These are phyloP conservation scores for Phytopythium oedochilum DNA, from an alignment of 352 stramenopile genomes.

Conservation along the genomic window DNA sequence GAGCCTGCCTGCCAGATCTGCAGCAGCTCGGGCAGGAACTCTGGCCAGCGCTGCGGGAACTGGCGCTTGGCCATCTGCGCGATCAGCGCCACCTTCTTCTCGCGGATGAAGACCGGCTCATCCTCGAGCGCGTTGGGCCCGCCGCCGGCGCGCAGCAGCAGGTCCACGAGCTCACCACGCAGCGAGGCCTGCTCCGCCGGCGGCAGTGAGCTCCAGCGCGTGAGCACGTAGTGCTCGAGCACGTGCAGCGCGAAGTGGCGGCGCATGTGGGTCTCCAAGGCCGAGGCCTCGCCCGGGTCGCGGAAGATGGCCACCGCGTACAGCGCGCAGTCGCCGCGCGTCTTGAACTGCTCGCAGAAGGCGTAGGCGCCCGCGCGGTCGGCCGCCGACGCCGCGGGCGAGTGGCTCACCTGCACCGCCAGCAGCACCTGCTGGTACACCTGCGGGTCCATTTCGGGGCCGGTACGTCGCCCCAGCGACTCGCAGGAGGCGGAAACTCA, in stretches of 20 bases:
- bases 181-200: conserved; percentile 37
- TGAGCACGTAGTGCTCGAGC: conserved; percentile 65
- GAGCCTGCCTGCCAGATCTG: conserved; percentile 52
- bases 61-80: conserved; percentile 72
- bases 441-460: conserved; percentile 41
- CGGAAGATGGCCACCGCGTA: conserved; percentile 77
- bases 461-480: neutral
- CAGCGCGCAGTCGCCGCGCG: conserved; percentile 51
- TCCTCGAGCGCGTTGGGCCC: conserved; percentile 3
- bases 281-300: conserved; percentile 26
- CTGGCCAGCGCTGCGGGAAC: conserved; percentile 79
- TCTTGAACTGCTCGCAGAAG: conserved; percentile 78
- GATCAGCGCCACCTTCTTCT: conserved; percentile 76
- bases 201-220: conserved; percentile 42
- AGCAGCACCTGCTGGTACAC: conserved; percentile 72
- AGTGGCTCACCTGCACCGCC: conserved; percentile 71
- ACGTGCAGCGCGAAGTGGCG: conserved; percentile 81
- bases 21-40: conserved; percentile 59
- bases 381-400: conserved; percentile 28
- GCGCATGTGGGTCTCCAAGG: conserved; percentile 38
- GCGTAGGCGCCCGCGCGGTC: conserved; percentile 58
- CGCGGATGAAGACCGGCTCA: conserved; percentile 62
- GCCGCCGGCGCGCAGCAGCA: conserved; percentile 27
- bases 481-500: neutral
- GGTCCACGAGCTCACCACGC: conserved; percentile 48